Conservation (phyloP, 2,329 filamentous ascomycete species). For the Phialophora tarda region DNA sequence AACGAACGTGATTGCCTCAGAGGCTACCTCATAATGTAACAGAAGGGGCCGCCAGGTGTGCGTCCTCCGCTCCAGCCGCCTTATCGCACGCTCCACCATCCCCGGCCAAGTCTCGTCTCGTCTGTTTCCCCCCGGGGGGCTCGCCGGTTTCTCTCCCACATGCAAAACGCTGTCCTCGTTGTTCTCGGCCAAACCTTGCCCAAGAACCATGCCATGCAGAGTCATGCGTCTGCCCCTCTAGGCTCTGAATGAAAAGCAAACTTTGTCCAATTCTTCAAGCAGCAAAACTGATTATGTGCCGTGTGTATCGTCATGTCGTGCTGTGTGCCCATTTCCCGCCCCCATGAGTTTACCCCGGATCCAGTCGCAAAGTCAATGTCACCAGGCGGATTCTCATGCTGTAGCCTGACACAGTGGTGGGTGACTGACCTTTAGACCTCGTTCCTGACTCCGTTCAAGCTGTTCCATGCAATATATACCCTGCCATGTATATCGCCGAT, state of each 20-base stretch:
- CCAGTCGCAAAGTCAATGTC: not conserved
- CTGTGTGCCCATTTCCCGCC: slow-evolving; percentile 3
- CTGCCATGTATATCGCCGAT: slow-evolving; percentile 11
- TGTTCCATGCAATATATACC: slow-evolving; percentile 8
- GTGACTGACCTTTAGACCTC: slow-evolving; percentile 1
- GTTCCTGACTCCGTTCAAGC: slow-evolving; percentile 2
- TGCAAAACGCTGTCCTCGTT: too few species aligned
- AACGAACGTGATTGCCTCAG: slow-evolving; percentile 4
- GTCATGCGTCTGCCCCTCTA: not conserved
- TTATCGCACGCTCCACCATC: not conserved
- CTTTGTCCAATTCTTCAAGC: not conserved
- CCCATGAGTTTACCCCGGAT: not conserved
- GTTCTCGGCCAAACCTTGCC: too few species aligned
- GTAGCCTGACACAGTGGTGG: not conserved
- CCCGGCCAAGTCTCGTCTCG: not conserved
- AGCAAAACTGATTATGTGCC: slow-evolving; percentile 19
- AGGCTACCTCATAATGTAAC: slow-evolving; percentile 12
- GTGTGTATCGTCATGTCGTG: slow-evolving; percentile 24
- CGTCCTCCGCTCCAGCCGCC: not conserved
- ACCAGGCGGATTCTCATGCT: slow-evolving; percentile 1
- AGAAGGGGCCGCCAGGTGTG: slow-evolving; percentile 6
- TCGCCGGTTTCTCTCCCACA: not conserved
- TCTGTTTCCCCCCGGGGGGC: too few species aligned
- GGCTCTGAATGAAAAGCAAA: not conserved
- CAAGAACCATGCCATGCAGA: too few species aligned